A percentile compares a stretch with the other conserved stretches of the same genome.
These are phyloP conservation scores for Podospora pseudocomata DNA, from an alignment of 495 filamentous ascomycete species.

Conservation along the genomic window DNA sequence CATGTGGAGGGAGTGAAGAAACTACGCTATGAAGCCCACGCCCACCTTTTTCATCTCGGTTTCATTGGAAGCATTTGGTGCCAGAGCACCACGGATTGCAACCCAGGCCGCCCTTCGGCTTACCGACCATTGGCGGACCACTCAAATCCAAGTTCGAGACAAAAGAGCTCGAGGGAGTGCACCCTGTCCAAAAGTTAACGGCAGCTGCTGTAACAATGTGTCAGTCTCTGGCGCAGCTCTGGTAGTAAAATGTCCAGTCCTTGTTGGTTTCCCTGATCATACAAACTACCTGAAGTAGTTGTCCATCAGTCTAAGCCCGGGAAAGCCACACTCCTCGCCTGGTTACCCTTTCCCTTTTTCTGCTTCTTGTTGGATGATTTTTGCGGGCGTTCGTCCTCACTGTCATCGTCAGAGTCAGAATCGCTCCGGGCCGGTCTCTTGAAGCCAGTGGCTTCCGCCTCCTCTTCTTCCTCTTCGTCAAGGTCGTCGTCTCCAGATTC, in stretches of 20 bases:
- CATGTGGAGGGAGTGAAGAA: not conserved
- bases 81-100: not conserved
- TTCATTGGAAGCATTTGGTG: not conserved
- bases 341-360: conserved; percentile 44
- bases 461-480: conserved; percentile 42
- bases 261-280: not conserved
- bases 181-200: not conserved
- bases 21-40: not conserved
- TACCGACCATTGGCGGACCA: not conserved
- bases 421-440: conserved; percentile 43
- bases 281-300: not conserved
- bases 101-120: too few relatives aligned
- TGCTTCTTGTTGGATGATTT: conserved; percentile 39
- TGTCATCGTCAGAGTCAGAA: conserved; percentile 38
- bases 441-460: conserved; percentile 45
- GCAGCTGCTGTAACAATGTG: not conserved
- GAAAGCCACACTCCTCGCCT: conserved; percentile 24
- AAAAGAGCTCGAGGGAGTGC: not conserved
- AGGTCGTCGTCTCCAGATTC: conserved; percentile 38
- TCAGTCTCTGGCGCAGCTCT: not conserved
- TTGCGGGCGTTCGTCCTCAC: conserved; percentile 46
- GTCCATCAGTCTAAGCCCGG: conserved; percentile 29
- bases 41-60: not conserved
- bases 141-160: not conserved
- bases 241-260: not conserved